Evolutionary conservation across 176 grass and related monocot genomes (phyloP), one percentile per base, ranked within the genome.

Genomic region (Oryza rufipogon): DNA sequence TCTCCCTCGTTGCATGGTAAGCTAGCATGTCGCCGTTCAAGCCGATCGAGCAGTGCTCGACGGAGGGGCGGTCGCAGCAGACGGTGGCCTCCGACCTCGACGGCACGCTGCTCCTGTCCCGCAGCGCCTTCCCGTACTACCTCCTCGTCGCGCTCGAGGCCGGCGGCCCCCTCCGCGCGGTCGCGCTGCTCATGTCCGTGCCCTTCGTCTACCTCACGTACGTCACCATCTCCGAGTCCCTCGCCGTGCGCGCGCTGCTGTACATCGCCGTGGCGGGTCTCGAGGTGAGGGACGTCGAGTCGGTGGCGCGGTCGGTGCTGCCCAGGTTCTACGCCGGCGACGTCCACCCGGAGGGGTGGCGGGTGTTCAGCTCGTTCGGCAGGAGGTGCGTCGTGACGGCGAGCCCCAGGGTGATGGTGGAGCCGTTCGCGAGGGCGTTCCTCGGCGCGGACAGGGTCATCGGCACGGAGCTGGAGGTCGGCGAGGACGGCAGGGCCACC

Each of bases 281-380:
- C 5, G 52, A 79, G 47, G 28, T 79, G 4, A 63, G 22, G 22
- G 81, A 94, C 82, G 63, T 97, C 72, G 88, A 92, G 86, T 81
- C 42, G 49, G 95, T 74, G 47, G 92, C 95, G 0, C 83, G 86
- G 66, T 91, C 90, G 5, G 91, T 97, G 22, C 86, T 97, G 10
- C 95, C 95, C 0, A 81, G 89, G 80, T 94, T 97, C 88, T 97
- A 94, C 42, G 90, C 92, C 2, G 88, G 86, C 5, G 95, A 97
- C 85, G 95, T 97, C 16, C 95, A 97, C 78, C 95, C 95, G 28
- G 90, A 92, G 75, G 93, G 92, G 15, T 94, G 95, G 95, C 86
- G 90, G 16, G 92, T 97, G 70, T 97, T 94, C 84, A 58, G 63
- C 54, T 77, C 95, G 6, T 97, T 86, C 66, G 92, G 88, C 10